Evolutionary conservation across 2,329 filamentous ascomycete genomes (phyloP), one percentile per base, ranked within the genome.

Genomic region (Ophiostoma sp.): DNA sequence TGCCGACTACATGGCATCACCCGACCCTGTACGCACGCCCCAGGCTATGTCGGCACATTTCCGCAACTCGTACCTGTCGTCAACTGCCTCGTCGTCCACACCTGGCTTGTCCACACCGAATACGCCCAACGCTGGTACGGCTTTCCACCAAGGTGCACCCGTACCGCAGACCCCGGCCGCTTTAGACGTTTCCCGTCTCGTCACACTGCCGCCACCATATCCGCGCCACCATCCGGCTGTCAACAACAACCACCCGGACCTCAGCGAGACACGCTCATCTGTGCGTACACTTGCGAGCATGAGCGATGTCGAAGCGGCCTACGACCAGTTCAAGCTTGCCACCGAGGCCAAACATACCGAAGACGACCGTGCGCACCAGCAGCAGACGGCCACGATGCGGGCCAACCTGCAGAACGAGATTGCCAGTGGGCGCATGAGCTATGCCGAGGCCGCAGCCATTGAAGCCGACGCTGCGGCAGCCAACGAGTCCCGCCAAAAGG

Each of bases 161-260:
- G 5, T 33, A 2, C 63, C 42, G 1, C 39, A 8, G 9, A 12
- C 7, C 0, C 42, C 42, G 22, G 42, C 55, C 4, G 39, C 89
- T 73, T 83, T 98, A 3, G 95, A 99, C 79, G 92, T 98, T 33
- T 98, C 96, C 3, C 89, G 96, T 36, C 88, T 99, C 1, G 92
- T 99, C 4, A 98, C 96, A 0, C 86, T 99, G 39, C 96, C 96
- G 9, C 96, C 96, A 1, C 93, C 96, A 1, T 98, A 97, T 80
- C 96, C 96, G 1, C 91, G 95, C 8, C 95, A 98, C 79, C 92
- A 98, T 78, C 96, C 96, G 9, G 96, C 96, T 0, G 93, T 98
- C 19, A 98, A 97, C 81, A 99, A 98, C 79, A 97, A 90, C 77
- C 96, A 99, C 79, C 96, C 96, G 0, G 92, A 97, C 76, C 87